These are phyloP conservation scores for Yamadazyma sp. DNA, from an alignment of 1,139 yeast species.

Conservation along the genomic window DNA sequence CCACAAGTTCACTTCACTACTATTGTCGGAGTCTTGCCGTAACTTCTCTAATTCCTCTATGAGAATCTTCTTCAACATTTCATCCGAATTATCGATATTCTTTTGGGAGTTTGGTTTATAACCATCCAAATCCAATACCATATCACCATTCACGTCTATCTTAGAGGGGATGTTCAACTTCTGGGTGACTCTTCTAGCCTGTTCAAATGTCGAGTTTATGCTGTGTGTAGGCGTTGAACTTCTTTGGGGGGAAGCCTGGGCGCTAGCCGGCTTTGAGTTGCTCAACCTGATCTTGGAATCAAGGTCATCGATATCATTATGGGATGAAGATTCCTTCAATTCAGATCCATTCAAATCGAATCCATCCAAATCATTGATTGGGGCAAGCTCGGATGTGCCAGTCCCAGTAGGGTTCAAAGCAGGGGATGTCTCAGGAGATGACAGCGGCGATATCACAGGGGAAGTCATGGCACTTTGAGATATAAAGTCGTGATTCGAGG, in stretches of 20 bases:
- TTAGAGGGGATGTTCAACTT: slow-evolving; percentile 85
- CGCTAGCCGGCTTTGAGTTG: slow-evolving; percentile 19
- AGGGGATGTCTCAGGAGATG: slow-evolving; percentile 60
- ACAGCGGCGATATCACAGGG: slow-evolving; percentile 83
- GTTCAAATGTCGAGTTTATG: slow-evolving; percentile 49
- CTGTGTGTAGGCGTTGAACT: slow-evolving; percentile 24
- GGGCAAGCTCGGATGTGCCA: slow-evolving; percentile 13
- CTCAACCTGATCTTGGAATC: slow-evolving; percentile 29
- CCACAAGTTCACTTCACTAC: slow-evolving; percentile 17
- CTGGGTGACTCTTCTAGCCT: slow-evolving; percentile 67
- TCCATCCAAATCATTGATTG: slow-evolving; percentile 31
- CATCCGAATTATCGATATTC: slow-evolving; percentile 68
- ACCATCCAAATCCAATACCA: slow-evolving; percentile 93
- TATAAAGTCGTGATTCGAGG: slow-evolving; percentile 56
- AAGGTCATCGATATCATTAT: slow-evolving; percentile 19
- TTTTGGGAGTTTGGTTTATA: slow-evolving; percentile 81
- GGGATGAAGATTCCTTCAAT: neutral
- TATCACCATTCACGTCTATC: slow-evolving; percentile 86
- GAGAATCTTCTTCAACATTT: slow-evolving; percentile 67
- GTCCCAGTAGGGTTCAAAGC: slow-evolving; percentile 15
- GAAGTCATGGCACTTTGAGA: slow-evolving; percentile 84
- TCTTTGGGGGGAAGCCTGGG: slow-evolving; percentile 16
- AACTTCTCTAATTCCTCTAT: slow-evolving; percentile 50
- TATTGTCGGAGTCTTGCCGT: slow-evolving; percentile 18
- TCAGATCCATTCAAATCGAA: slow-evolving; percentile 29